A percentile compares a stretch with the other conserved stretches of the same genome.
These are phyloP conservation scores for Mycogone perniciosa DNA, from an alignment of 2,329 filamentous ascomycete genomes.

Conservation along the genomic window DNA sequence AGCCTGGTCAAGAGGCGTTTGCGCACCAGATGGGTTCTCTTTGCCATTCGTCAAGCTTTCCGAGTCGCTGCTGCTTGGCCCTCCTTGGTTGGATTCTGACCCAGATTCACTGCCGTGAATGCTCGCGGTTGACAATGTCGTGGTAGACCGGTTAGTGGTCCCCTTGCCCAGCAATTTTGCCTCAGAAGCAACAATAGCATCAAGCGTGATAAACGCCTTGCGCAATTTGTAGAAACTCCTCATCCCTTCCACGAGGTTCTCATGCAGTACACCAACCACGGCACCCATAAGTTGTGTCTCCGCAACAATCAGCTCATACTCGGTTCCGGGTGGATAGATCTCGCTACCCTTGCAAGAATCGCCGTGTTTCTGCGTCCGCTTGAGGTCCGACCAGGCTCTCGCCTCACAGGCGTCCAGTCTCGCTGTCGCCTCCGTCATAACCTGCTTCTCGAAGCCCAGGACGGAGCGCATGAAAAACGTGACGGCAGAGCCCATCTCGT, in stretches of 20 bases:
- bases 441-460: constrained; percentile 83
- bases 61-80: constrained; percentile 13
- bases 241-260: constrained; percentile 85
- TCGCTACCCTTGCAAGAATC: constrained; percentile 28
- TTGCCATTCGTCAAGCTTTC: constrained; percentile 48
- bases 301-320: constrained; percentile 78
- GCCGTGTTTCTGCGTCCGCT: constrained; percentile 62
- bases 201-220: constrained; percentile 79
- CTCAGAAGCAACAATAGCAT: constrained; percentile 72
- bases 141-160: background rate
- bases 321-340: constrained; percentile 75
- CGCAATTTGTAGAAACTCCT: constrained; percentile 89
- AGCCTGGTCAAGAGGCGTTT: constrained; percentile 32
- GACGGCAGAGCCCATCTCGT: constrained; percentile 74
- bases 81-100: constrained; percentile 22
- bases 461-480: constrained; percentile 80
- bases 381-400: constrained; percentile 68
- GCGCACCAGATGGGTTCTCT: constrained; percentile 38
- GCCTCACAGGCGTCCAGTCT: constrained; percentile 70
- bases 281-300: constrained; percentile 86
- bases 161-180: constrained; percentile 36
- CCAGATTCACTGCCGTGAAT: constrained; percentile 16
- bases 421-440: constrained; percentile 76
- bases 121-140: background rate
- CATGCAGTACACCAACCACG: constrained; percentile 82